Evolutionary conservation across 345 rosid genomes (phyloP).

Genomic region (Camelina neglecta): DNA sequence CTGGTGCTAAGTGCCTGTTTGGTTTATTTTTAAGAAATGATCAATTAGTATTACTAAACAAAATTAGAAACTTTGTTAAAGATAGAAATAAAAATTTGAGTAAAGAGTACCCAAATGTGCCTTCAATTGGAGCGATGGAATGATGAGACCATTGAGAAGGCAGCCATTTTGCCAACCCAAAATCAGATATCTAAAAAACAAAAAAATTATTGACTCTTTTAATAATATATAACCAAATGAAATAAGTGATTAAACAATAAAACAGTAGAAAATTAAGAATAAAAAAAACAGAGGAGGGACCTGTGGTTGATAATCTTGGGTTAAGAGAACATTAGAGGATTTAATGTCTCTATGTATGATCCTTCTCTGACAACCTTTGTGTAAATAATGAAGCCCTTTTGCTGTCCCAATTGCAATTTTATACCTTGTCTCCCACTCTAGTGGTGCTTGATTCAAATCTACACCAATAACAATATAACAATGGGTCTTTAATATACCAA

Average conservation of each 20-base stretch:
- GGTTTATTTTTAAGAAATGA: slow-evolving; percentile 7
- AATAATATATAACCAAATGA: background rate
- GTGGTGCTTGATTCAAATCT: slow-evolving; percentile 55
- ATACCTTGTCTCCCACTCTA: slow-evolving; percentile 84
- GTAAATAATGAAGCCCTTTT: slow-evolving; percentile 84
- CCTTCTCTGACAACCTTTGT: slow-evolving; percentile 89
- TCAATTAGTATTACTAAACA: slow-evolving; percentile 11
- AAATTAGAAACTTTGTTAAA: slow-evolving; percentile 9
- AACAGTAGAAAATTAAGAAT: background rate
- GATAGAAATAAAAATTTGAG: slow-evolving; percentile 21
- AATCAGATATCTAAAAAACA: slow-evolving; percentile 78
- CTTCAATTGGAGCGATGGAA: slow-evolving; percentile 97
- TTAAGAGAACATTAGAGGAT: slow-evolving; percentile 84
- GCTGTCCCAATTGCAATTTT: slow-evolving; percentile 84
- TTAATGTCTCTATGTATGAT: slow-evolving; percentile 97
- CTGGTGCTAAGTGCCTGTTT: slow-evolving; percentile 91
- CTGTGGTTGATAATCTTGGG: slow-evolving; percentile 82
- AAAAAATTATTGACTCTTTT: background rate
- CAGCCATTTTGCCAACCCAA: slow-evolving; percentile 97
- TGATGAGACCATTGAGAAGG: slow-evolving; percentile 99
- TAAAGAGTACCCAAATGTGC: slow-evolving; percentile 83
- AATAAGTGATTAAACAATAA: background rate
- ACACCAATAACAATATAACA: slow-evolving; percentile 4
- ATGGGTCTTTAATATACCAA: background rate
- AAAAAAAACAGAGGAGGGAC: slow-evolving; percentile 34